Evolutionary conservation across 371 early-diverging fungal genomes (phyloP).

Genomic region (Apophysomyces sp.): DNA sequence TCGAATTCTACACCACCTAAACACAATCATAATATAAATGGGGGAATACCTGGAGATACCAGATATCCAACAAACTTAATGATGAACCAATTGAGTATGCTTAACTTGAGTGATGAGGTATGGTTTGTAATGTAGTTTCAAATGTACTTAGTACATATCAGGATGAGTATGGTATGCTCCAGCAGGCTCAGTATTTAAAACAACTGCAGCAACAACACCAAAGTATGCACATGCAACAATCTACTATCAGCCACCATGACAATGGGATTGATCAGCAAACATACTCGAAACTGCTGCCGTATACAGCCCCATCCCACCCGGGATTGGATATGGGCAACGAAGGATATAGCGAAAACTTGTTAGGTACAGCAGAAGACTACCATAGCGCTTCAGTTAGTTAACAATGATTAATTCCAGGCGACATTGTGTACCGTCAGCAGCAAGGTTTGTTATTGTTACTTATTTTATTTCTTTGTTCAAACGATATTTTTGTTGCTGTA

Average conservation of each 20-base stretch:
- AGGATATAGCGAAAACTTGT: neutral
- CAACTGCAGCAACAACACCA: slow-evolving; percentile 12
- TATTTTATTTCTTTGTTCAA: no score
- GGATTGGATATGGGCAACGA: slow-evolving; percentile 10
- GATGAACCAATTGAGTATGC: slow-evolving; percentile 31
- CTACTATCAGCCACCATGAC: neutral
- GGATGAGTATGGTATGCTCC: slow-evolving; percentile 5
- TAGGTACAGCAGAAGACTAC: neutral
- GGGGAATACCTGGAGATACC: slow-evolving; percentile 2
- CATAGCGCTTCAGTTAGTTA: neutral
- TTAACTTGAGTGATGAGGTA: slow-evolving; percentile 42
- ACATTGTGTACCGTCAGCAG: slow-evolving; percentile 2
- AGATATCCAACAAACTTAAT: slow-evolving; percentile 25
- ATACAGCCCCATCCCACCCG: neutral
- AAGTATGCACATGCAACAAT: slow-evolving; percentile 14
- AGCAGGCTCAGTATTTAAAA: slow-evolving; percentile 16
- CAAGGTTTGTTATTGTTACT: slow-evolving; percentile 8
- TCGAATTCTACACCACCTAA: slow-evolving; percentile 52
- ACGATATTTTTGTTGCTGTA: no score
- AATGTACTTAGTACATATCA: neutral
- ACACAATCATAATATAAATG: slow-evolving; percentile 21
- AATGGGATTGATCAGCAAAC: slow-evolving; percentile 2
- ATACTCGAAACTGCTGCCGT: slow-evolving; percentile 8
- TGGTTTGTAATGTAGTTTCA: slow-evolving; percentile 17
- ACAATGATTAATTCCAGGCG: slow-evolving; percentile 5